Evolutionary conservation across 108 stramenopile genomes (phyloP).

Genomic region (Pinguiococcus pyrenoidosus): DNA sequence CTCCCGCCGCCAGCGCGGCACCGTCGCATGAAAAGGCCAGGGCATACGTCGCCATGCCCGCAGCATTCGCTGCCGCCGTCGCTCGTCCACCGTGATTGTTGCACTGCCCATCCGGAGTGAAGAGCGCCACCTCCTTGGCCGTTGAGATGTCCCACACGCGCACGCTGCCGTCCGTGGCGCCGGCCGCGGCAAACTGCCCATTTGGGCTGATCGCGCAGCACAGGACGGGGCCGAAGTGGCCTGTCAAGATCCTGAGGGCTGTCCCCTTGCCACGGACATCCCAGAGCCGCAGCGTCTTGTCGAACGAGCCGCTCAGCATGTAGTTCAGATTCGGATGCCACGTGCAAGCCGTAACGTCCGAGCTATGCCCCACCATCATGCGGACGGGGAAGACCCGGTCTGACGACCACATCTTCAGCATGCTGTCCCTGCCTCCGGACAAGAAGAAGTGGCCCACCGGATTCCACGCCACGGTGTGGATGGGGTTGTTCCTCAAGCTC

Average conservation of each 20-base stretch:
- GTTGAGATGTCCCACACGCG: constrained; percentile 11
- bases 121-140: constrained; percentile 2
- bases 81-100: too few relatives aligned
- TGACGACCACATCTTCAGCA: constrained; percentile 80
- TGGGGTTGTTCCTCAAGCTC: background rate
- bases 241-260: constrained; percentile 70
- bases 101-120: constrained; percentile 1
- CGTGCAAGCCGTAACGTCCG: constrained; percentile 63
- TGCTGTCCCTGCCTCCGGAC: constrained; percentile 73
- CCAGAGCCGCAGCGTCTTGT: constrained; percentile 83
- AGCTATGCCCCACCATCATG: constrained; percentile 76
- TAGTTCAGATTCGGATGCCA: constrained; percentile 95
- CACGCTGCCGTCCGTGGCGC: constrained; percentile 1
- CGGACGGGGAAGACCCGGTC: constrained; percentile 71
- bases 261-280: constrained; percentile 70
- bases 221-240: constrained; percentile 20
- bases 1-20: constrained; percentile 8
- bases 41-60: background rate
- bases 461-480: constrained; percentile 12
- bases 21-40: background rate
- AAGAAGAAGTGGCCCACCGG: constrained; percentile 90
- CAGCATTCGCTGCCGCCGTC: constrained; percentile 7
- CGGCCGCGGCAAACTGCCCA: constrained; percentile 8
- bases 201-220: constrained; percentile 10
- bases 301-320: constrained; percentile 69